These are phyloP conservation scores for Blepharisma japonicum DNA, from an alignment of 73 alveolate species.

Conservation along the genomic window DNA sequence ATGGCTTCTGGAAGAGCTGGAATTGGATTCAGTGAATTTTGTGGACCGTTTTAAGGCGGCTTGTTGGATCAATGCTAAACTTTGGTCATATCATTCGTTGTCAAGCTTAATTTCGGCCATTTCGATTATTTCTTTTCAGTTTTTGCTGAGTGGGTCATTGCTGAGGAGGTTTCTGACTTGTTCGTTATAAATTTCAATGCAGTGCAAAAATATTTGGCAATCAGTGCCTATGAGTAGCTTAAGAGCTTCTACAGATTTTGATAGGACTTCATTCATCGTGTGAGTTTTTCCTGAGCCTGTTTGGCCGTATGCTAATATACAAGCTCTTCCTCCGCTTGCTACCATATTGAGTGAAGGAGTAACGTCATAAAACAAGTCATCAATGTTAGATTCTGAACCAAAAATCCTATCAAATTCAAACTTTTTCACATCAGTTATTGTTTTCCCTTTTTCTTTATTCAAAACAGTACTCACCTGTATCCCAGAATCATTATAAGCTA, in stretches of 20 bases:
- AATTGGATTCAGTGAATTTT: constrained; percentile 75
- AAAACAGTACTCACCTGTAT: neutral
- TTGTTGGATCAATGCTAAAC: constrained; percentile 32
- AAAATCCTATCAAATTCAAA: neutral
- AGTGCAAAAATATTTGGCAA: neutral
- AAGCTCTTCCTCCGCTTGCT: constrained; percentile 22
- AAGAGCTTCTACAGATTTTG: constrained; percentile 11
- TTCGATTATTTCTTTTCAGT: constrained; percentile 9
- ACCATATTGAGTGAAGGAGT: neutral
- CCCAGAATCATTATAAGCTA: constrained; percentile 8
- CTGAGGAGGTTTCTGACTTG: constrained; percentile 29
- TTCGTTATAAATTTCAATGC: constrained; percentile 21
- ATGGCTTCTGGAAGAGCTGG: constrained; percentile 75
- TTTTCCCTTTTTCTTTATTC: neutral
- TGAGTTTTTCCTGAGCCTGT: constrained; percentile 32
- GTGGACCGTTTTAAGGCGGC: constrained; percentile 71
- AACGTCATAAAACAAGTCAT: neutral
- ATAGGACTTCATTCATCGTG: constrained; percentile 22
- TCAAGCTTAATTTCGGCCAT: constrained; percentile 16
- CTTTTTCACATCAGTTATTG: neutral
- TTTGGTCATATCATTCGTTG: constrained; percentile 37
- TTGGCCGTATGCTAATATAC: constrained; percentile 30
- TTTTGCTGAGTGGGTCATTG: constrained; percentile 12
- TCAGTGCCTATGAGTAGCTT: neutral
- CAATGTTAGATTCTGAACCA: constrained; percentile 1